Evolutionary conservation across 2,329 filamentous ascomycete species (phyloP).

Genomic region (Fusarium siculi): DNA sequence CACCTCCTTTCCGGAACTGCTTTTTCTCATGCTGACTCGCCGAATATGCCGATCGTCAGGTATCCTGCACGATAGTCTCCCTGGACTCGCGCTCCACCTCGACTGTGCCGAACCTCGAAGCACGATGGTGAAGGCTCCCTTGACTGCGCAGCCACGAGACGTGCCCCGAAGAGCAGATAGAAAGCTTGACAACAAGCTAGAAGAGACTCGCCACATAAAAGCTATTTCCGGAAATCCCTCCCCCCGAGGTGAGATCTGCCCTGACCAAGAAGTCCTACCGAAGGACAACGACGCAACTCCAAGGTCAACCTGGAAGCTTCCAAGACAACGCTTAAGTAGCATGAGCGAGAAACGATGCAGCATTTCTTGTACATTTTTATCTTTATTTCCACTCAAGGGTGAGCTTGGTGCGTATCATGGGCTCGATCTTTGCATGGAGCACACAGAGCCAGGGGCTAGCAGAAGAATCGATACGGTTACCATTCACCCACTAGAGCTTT

Average conservation of each 20-base stretch:
- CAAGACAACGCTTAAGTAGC: no score
- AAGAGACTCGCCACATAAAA: fast-evolving
- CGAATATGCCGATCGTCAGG: fast-evolving
- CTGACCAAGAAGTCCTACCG: neutral
- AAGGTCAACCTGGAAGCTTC: neutral
- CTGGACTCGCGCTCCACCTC: neutral
- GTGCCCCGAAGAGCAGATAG: fast-evolving
- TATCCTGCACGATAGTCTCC: neutral
- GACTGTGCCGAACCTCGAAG: neutral
- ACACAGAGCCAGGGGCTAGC: neutral
- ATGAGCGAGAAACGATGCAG: no score
- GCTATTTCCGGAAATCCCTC: neutral
- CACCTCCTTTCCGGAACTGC: no score
- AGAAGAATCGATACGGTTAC: neutral
- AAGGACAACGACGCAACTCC: neutral
- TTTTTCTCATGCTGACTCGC: fast-evolving
- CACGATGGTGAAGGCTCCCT: neutral
- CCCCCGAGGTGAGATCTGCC: neutral
- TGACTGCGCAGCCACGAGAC: neutral
- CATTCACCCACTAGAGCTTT: neutral
- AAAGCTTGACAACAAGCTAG: fast-evolving
- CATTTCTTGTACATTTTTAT: no score
- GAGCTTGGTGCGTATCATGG: neutral
- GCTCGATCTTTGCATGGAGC: neutral
- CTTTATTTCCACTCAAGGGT: no score